These are phyloP conservation scores for Syzygium oleosum DNA, from an alignment of 345 rosid species.

Conservation along the genomic window DNA sequence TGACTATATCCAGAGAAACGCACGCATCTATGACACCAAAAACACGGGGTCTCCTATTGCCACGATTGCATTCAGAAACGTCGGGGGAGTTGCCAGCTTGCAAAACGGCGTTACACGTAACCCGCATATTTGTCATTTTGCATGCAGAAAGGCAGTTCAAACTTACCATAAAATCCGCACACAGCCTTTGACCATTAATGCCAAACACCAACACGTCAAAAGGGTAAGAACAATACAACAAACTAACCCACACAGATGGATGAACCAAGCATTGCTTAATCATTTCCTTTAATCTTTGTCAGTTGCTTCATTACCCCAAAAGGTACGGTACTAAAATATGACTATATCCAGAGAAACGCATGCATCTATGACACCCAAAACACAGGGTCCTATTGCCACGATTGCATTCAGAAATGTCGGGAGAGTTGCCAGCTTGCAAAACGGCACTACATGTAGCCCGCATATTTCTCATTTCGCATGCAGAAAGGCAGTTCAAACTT, in stretches of 20 bases:
- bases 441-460: background rate
- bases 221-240: background rate
- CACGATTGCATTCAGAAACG: background rate
- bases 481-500: background rate
- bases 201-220: background rate
- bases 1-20: background rate
- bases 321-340: background rate
- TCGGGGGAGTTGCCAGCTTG: background rate
- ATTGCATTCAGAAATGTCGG: background rate
- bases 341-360: background rate
- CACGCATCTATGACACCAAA: background rate
- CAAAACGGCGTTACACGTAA: background rate
- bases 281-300: background rate
- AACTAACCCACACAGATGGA: background rate
- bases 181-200: background rate
- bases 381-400: background rate
- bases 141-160: background rate
- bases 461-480: background rate
- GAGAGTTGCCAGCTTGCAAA: background rate
- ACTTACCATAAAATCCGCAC: background rate
- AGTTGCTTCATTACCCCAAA: background rate
- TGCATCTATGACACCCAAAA: background rate
- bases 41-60: background rate
- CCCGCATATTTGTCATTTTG: background rate
- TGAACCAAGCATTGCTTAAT: background rate